Evolutionary conservation across 164 flowering plant genomes (phyloP), one percentile per base, ranked within the genome.

Genomic region (Amborella trichopoda): DNA sequence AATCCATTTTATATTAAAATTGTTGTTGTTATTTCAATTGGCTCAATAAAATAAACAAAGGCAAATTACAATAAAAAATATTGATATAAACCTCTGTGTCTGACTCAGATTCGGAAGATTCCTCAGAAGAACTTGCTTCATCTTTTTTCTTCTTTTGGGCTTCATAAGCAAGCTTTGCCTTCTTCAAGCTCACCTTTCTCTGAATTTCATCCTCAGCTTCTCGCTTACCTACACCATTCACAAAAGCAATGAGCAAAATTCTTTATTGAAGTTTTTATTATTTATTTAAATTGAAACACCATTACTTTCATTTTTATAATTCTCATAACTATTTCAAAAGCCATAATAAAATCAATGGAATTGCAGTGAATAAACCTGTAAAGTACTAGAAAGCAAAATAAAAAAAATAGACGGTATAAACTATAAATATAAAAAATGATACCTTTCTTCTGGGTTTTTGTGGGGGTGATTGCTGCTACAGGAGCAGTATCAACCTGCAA

Each of bases 221-320:
- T 41, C 94, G 74, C 77, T 83, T 83, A 18, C 53, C 60, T 55
- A 38, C n/a, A n/a, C n/a, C n/a, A n/a, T n/a, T n/a, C n/a, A n/a
- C n/a, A n/a, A n/a, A n/a, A n/a, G n/a, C n/a, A n/a, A n/a, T n/a
- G n/a, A n/a, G n/a, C n/a, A n/a, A n/a, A n/a, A n/a, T n/a, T n/a
- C n/a, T n/a, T n/a, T n/a, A n/a, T n/a, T n/a, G n/a, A n/a, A n/a
- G n/a, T n/a, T n/a, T n/a, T n/a, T n/a, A n/a, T n/a, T n/a, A n/a
- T n/a, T n/a, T n/a, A n/a, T n/a, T n/a, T n/a, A n/a, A 52, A 28
- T 28, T 23, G 11, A 19, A 51, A 18, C 11, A 13, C 12, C 28
- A 41, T 14, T 6, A 28, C 12, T 20, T 4, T 17, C 23, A 32
- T 16, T 47, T 4, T 2, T 25, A 26, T 37, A 40, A 18, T 12